A percentile compares a stretch with the other conserved stretches of the same genome.
Conservation (phyloP, 1,284 basidiomycete species). For the Ceratobasidium sp. region DNA sequence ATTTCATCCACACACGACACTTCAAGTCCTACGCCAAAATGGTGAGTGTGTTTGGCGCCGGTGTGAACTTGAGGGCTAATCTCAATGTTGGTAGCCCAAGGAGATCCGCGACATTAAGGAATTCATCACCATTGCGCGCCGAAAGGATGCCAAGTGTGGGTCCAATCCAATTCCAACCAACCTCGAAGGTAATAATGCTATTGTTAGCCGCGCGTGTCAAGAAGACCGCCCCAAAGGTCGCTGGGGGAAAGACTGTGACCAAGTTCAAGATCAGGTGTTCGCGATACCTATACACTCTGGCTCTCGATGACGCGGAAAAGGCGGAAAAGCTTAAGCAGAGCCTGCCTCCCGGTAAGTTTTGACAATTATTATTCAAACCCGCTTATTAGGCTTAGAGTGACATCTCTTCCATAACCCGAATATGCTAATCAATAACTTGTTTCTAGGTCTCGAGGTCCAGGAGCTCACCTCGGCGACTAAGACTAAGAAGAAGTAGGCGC, state of each 20-base stretch:
- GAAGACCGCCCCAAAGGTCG: slow-evolving; percentile 75
- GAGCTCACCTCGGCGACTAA: slow-evolving; percentile 53
- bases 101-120: slow-evolving; percentile 99
- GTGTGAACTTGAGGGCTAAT: background rate
- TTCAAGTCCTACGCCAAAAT: slow-evolving; percentile 19
- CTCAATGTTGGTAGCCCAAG: slow-evolving; percentile 72
- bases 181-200: background rate
- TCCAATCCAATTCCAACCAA: slow-evolving; percentile 41
- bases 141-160: slow-evolving; percentile 65
- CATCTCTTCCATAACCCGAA: background rate
- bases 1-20: slow-evolving; percentile 22
- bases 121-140: slow-evolving; percentile 95
- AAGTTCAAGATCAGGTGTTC: slow-evolving; percentile 99
- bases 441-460: slow-evolving; percentile 51
- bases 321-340: slow-evolving; percentile 97
- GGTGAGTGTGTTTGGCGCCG: slow-evolving; percentile 8
- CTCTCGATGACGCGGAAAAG: slow-evolving; percentile 95
- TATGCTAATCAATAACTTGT: background rate
- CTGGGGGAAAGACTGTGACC: slow-evolving; percentile 80
- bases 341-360: slow-evolving; percentile 85
- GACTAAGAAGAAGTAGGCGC: slow-evolving; percentile 56
- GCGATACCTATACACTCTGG: slow-evolving; percentile 96
- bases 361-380: background rate
- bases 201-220: slow-evolving; percentile 92
- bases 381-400: background rate